phyloP scores from a whole-genome alignment of 2,329 filamentous ascomycete genomes.

The Alternaria infectoria region DNA sequence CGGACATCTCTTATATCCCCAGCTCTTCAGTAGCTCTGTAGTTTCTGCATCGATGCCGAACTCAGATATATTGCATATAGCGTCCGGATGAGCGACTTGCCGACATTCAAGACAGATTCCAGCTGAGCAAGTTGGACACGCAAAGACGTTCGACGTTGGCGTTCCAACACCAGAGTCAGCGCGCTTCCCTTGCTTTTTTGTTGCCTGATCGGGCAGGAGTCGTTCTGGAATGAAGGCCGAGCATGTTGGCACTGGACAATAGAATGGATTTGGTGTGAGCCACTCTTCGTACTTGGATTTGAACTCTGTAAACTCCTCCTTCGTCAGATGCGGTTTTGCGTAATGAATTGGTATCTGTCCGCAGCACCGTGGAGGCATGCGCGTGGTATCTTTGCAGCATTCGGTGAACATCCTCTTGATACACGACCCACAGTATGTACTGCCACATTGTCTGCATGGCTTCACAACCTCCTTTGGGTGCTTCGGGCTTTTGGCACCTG shows the following conservation, averaged over 20 bases:
- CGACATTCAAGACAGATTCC: conserved; percentile 55
- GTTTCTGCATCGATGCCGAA: conserved; percentile 47
- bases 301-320: conserved; percentile 47
- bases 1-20: conserved; percentile 59
- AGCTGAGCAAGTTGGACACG: conserved; percentile 54
- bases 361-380: conserved; percentile 58
- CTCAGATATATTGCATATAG: conserved; percentile 43
- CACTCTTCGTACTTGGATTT: conserved; percentile 57
- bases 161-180: conserved; percentile 35
- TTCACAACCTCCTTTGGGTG: conserved; percentile 13
- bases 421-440: conserved; percentile 46
- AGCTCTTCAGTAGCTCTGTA: conserved; percentile 48
- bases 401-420: conserved; percentile 51
- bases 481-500: conserved; percentile 8
- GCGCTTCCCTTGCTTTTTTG: conserved; percentile 25
- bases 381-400: conserved; percentile 47
- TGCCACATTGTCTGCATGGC: conserved; percentile 43
- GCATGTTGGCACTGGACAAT: conserved; percentile 57
- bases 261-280: conserved; percentile 53
- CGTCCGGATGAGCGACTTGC: conserved; percentile 48
- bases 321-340: conserved; percentile 43
- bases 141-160: conserved; percentile 33
- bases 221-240: conserved; percentile 55
- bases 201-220: conserved; percentile 21
- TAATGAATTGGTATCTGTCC: conserved; percentile 52